Conservation (phyloP, 352 stramenopile species). For the Peronospora tabacina region DNA sequence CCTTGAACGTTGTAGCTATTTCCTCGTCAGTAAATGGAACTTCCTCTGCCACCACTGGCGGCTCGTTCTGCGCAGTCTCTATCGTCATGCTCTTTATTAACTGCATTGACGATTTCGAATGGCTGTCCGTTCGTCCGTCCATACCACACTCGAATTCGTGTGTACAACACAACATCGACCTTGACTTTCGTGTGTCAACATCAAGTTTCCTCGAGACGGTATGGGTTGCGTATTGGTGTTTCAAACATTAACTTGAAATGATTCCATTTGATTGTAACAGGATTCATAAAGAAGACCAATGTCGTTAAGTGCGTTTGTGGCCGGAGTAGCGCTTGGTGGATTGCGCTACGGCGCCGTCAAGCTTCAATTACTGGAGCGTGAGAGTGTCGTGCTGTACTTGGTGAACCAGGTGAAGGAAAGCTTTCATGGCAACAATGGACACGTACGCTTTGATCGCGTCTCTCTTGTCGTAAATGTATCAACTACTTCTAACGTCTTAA, state of each 20-base stretch:
- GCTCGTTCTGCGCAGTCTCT: constrained; percentile 14
- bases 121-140: constrained; percentile 3
- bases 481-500: no score
- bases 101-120: constrained; percentile 8
- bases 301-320: constrained; percentile 64
- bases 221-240: no score
- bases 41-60: constrained; percentile 18
- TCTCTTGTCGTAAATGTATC: not conserved
- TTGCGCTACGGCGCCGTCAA: constrained; percentile 60
- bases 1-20: constrained; percentile 48
- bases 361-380: constrained; percentile 61
- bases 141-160: not conserved
- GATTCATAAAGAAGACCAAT: constrained; percentile 20
- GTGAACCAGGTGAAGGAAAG: constrained; percentile 51
- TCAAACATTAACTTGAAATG: not conserved
- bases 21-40: constrained; percentile 75
- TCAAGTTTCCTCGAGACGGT: not conserved
- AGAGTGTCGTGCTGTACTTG: constrained; percentile 65
- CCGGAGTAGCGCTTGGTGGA: constrained; percentile 50
- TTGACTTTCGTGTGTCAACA: not conserved
- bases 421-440: constrained; percentile 29
- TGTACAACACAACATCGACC: no score
- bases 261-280: not conserved
- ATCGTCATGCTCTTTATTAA: constrained; percentile 34
- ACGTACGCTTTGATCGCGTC: constrained; percentile 12